Percentiles rank a stretch among this genome's conserved stretches.
These are phyloP conservation scores for Saturnispora quitensis DNA, from an alignment of 805 yeast genomes.

Conservation along the genomic window DNA sequence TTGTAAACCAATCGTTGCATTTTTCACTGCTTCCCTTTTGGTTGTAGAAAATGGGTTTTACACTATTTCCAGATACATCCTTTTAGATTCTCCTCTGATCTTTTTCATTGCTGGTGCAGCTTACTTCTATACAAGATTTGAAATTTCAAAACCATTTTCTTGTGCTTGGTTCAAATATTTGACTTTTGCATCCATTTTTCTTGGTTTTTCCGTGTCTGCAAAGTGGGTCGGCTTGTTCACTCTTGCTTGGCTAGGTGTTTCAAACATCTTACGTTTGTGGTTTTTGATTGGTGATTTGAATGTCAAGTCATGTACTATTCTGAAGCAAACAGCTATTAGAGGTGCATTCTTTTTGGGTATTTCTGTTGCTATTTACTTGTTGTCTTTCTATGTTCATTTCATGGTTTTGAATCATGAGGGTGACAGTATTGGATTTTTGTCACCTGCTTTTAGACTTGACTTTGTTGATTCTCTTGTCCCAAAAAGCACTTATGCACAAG, in stretches of 20 bases:
- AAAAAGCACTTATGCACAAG: slow-evolving; percentile 46
- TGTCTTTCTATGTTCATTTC: slow-evolving; percentile 59
- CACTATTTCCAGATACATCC: slow-evolving; percentile 66
- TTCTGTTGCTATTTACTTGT: slow-evolving; percentile 47
- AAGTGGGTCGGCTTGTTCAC: slow-evolving; percentile 86
- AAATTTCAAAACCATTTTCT: slow-evolving; percentile 54
- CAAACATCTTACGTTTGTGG: slow-evolving; percentile 59
- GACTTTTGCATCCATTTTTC: slow-evolving; percentile 53
- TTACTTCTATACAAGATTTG: slow-evolving; percentile 58
- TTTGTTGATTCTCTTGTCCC: slow-evolving; percentile 57
- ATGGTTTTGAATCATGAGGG: slow-evolving; percentile 48
- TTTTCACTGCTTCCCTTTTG: slow-evolving; percentile 45
- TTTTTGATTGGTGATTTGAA: slow-evolving; percentile 62
- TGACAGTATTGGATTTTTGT: slow-evolving; percentile 63
- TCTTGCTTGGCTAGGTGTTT: slow-evolving; percentile 63
- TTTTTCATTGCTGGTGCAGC: slow-evolving; percentile 69
- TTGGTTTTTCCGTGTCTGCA: slow-evolving; percentile 65
- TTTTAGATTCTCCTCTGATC: slow-evolving; percentile 67
- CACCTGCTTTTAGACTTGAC: slow-evolving; percentile 61
- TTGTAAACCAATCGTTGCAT: slow-evolving; percentile 54
- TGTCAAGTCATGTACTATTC: slow-evolving; percentile 35
- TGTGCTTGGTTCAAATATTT: slow-evolving; percentile 50
- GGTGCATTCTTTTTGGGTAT: slow-evolving; percentile 46
- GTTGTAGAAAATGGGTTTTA: slow-evolving; percentile 59
- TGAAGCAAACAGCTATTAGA: slow-evolving; percentile 42